phyloP scores from a whole-genome alignment of 495 filamentous ascomycete genomes.

The Podospora pseudopauciseta region DNA sequence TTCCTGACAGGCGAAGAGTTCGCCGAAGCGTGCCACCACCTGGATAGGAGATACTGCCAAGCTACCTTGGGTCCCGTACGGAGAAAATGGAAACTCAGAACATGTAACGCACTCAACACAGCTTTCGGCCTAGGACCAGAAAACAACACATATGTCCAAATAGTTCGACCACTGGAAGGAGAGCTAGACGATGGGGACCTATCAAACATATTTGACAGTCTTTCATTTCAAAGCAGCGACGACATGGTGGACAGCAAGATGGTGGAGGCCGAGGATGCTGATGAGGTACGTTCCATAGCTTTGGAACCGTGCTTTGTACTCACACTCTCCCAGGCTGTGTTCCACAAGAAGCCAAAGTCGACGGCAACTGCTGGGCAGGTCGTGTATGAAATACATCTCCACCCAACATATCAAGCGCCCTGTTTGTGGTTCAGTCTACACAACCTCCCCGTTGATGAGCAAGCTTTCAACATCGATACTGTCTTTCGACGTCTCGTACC shows the following conservation, averaged over 20 bases:
- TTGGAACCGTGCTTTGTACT: slow-evolving; percentile 5
- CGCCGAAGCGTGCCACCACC: slow-evolving; percentile 54
- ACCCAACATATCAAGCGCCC: slow-evolving; percentile 55
- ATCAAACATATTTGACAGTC: slow-evolving; percentile 34
- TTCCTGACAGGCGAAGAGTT: slow-evolving; percentile 59
- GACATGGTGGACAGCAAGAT: slow-evolving; percentile 26
- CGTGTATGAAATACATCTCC: slow-evolving; percentile 57
- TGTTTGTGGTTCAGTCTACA: slow-evolving; percentile 57
- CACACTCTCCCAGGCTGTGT: slow-evolving; percentile 11
- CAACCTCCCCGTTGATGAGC: slow-evolving; percentile 41
- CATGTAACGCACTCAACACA: slow-evolving; percentile 35
- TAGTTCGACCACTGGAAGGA: slow-evolving; percentile 43
- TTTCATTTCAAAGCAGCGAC: slow-evolving; percentile 31
- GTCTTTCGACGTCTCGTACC: slow-evolving; percentile 71
- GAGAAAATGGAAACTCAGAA: slow-evolving; percentile 39
- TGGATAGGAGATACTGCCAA: slow-evolving; percentile 52
- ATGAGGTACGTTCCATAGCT: slow-evolving; percentile 36
- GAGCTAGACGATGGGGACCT: slow-evolving; percentile 42
- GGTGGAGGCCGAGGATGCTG: slow-evolving; percentile 45
- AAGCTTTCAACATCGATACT: slow-evolving; percentile 53
- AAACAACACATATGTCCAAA: slow-evolving; percentile 45
- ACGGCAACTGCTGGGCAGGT: slow-evolving; percentile 45
- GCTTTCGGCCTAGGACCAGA: slow-evolving; percentile 30
- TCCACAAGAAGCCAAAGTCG: slow-evolving; percentile 22
- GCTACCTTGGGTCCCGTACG: slow-evolving; percentile 48